Conservation (phyloP, 2,329 filamentous ascomycete genomes). For the Fusarium piperis region DNA sequence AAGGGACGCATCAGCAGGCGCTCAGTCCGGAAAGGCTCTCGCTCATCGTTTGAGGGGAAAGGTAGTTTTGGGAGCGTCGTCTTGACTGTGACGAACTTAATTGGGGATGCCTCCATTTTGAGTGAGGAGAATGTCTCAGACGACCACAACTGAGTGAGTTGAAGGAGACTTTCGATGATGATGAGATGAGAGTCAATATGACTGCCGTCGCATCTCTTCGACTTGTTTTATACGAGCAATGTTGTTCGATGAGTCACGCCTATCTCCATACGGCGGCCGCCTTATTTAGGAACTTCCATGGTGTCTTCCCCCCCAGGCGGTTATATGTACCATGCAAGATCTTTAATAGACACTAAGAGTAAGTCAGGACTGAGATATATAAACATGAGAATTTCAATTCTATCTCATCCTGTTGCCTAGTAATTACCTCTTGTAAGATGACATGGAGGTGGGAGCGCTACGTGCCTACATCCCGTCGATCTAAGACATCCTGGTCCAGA, state of each 20-base stretch:
- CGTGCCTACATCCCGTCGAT: too few species aligned
- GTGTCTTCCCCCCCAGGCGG: too few species aligned
- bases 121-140: background rate
- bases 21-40: conserved; percentile 57
- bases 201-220: background rate
- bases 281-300: background rate
- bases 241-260: background rate
- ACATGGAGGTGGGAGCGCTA: too few species aligned
- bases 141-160: background rate
- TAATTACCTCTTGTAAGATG: too few species aligned
- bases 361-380: too few species aligned
- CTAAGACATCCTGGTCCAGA: background rate
- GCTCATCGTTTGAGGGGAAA: conserved; percentile 51
- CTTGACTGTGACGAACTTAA: conserved; percentile 54
- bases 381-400: too few species aligned
- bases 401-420: too few species aligned
- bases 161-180: background rate
- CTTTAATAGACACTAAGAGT: too few species aligned
- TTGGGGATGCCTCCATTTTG: conserved; percentile 35
- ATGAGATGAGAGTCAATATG: background rate
- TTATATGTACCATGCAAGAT: too few species aligned
- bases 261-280: background rate
- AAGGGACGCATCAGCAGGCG: conserved; percentile 66
- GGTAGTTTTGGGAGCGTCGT: conserved; percentile 58
- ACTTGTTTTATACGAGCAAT: background rate